These are phyloP conservation scores for Stagonosporopsis tanaceti DNA, from an alignment of 2,329 filamentous ascomycete species.

Conservation along the genomic window DNA sequence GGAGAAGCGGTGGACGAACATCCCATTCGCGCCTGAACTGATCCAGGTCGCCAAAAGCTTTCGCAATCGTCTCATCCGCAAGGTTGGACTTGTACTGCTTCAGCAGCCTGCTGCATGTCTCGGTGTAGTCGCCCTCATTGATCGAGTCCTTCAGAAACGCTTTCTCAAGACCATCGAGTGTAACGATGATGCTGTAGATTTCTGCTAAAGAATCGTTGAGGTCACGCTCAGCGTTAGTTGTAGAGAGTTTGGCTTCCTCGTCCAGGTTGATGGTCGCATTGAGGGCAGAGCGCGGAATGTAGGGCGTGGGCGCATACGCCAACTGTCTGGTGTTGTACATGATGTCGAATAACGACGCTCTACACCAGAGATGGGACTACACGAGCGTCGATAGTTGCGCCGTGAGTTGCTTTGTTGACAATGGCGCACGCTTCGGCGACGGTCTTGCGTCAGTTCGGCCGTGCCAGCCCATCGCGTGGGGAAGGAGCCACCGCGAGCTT, in stretches of 20 bases:
- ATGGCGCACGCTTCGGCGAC: constrained; percentile 5
- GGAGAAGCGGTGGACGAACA: constrained; percentile 61
- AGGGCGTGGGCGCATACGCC: constrained; percentile 88
- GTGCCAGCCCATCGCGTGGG: constrained; percentile 31
- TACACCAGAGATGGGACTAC: not conserved
- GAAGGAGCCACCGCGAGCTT: constrained; percentile 32
- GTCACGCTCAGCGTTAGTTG: constrained; percentile 87
- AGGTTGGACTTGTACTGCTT: constrained; percentile 98
- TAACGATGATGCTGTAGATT: constrained; percentile 96
- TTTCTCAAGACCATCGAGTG: constrained; percentile 92
- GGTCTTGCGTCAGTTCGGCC: constrained; percentile 24
- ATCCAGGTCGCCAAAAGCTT: constrained; percentile 85
- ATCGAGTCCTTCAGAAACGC: constrained; percentile 97
- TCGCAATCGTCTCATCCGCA: constrained; percentile 88
- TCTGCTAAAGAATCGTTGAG: constrained; percentile 95
- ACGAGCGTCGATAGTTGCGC: not conserved
- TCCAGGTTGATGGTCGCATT: constrained; percentile 93
- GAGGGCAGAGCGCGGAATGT: constrained; percentile 82
- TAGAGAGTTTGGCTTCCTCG: constrained; percentile 92
- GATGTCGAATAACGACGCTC: not conserved
- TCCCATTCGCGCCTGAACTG: constrained; percentile 93
- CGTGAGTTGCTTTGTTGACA: not conserved
- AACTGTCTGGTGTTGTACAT: constrained; percentile 65
- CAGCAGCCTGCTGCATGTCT: constrained; percentile 90
- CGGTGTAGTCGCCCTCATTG: constrained; percentile 89